Base-by-base conservation (phyloP, 2,329 filamentous ascomycete species). In the Mycosphaerelloides madeirae region DNA sequence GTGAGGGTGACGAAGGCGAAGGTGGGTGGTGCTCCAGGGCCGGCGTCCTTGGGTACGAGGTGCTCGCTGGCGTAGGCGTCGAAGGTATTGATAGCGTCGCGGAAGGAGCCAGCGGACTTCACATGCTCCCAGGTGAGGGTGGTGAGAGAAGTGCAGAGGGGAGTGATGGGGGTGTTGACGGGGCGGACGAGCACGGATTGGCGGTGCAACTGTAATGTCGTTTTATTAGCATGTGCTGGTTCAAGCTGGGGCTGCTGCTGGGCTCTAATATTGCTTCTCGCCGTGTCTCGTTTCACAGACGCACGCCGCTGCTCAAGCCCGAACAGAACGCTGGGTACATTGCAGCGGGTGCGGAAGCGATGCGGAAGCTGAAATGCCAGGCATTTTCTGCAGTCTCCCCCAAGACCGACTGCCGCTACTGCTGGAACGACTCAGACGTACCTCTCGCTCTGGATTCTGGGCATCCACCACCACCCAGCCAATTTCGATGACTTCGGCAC, bases 51-150 rank as follows among this genome's bases (percentile, higher is more conserved):
- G 55, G 83, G 84, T 42, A 87, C 81, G 58, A 98, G 75, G 66
- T 96, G 87, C 71, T 98, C 91, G 59, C 85, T 84, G 63, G 89
- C 89, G 68, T 96, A 98, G 53, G 84, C 78, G 70, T 95, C 90
- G 72, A 98, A 96, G 59, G 88, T 87, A 70, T 86, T 87, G 73
- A 98, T 85, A 57, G 93, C 93, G 72, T 97, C 93, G 61, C 91
- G 84, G 80, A 97, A 98, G 57, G 89, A 91, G 57, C 93, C 93
- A 66, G 93, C 91, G 69, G 91, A 94, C 67, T 91, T 86, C 66
- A 98, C 93, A 74, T 98, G 91, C 70, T 98, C 93, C 93, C 93
- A 98, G 43, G 93, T 97, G 61, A 98, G 76, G 56, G 93, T 98
- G 35, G 93, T 98, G 68, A 98, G 77, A 74, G 90, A 96, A 65